Conservation (phyloP, 2,329 filamentous ascomycete genomes). For the Claviceps sp. region DNA sequence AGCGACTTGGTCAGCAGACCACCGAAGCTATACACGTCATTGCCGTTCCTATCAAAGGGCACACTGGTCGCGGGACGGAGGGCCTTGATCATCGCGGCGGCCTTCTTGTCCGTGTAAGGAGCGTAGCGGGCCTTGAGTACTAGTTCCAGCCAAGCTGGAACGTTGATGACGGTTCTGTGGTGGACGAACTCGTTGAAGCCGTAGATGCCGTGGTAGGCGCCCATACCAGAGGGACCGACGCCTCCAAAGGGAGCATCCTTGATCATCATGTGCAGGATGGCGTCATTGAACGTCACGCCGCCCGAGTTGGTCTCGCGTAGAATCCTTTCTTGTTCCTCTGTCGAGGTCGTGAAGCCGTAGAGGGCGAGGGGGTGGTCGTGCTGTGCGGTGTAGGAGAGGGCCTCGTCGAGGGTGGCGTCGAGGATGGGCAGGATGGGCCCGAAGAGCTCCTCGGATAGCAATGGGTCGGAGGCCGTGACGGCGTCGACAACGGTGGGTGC, state of each 20-base stretch:
- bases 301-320: slow-evolving; percentile 22
- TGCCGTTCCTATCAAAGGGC: slow-evolving; percentile 6
- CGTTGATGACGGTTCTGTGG: slow-evolving; percentile 10
- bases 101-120: slow-evolving; percentile 10
- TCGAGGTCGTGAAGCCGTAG: slow-evolving; percentile 26
- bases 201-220: slow-evolving; percentile 28
- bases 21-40: slow-evolving; percentile 1
- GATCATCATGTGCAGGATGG: slow-evolving; percentile 24
- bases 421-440: slow-evolving; percentile 29
- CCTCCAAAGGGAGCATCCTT: slow-evolving; percentile 31
- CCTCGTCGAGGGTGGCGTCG: slow-evolving; percentile 17
- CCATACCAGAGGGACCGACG: slow-evolving; percentile 29
- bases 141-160: slow-evolving; percentile 9
- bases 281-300: slow-evolving; percentile 32
- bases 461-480: slow-evolving; percentile 21
- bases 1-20: slow-evolving; percentile 4
- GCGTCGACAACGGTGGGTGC: slow-evolving; percentile 25
- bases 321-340: slow-evolving; percentile 20
- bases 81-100: slow-evolving; percentile 4
- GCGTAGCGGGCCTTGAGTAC: slow-evolving; percentile 11
- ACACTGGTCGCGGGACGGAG: slow-evolving; percentile 3
- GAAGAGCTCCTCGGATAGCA: slow-evolving; percentile 32
- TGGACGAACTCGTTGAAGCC: slow-evolving; percentile 24
- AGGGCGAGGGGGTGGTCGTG: slow-evolving; percentile 24
- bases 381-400: slow-evolving; percentile 16